Base-by-base conservation (phyloP, 495 filamentous ascomycete genomes). In the Penicillium longicatenatum region DNA sequence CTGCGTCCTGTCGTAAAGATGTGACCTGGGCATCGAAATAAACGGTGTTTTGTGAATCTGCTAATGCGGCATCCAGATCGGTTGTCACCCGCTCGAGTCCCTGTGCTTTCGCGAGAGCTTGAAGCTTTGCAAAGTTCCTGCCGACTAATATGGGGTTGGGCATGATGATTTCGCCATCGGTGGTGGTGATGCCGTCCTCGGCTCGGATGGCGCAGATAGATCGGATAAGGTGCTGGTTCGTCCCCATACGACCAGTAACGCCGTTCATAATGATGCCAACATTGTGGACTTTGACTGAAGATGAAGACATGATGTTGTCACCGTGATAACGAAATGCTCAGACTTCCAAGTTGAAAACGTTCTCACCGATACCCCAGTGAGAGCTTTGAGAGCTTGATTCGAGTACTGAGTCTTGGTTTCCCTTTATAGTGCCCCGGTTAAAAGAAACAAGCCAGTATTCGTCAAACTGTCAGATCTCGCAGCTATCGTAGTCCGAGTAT, bases 231-330 rank as follows among this genome's bases (percentile, higher is more conserved):
- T 46, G 43, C 19, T 46, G 43, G 43, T 46, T 46, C 22, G 43
- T 46, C n/a, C 43, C 43, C 43, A 46, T 46, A 3, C 43, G 43
- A 16, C 43, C 43, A 1, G 43, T 46, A 19, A 46, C 43, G 20
- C 43, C 43, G 43, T 46, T 46, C 43, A 46, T 46, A 10, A 46
- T 46, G 9, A 46, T 46, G 14, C 43, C 43, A 22, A 46, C 43
- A 46, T 22, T 21, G 22, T 46, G 43, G 20, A 46, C 19, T 20
- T 46, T 46, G 3, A n/a, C 8, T 46, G 22, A 24, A 46, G 43
- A 46, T 46, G 22, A 24, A 46, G 43, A 46, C 43, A 46, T 46
- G 43, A 24, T 46, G 10, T 12, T 2, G 3, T n/a, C 16, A 6
- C 16, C 5, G 35, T 39, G 37, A 39, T 39, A 6, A 39, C 5